Evolutionary conservation across 2,329 filamentous ascomycete genomes (phyloP).

Genomic region (Grosmannia huntii): DNA sequence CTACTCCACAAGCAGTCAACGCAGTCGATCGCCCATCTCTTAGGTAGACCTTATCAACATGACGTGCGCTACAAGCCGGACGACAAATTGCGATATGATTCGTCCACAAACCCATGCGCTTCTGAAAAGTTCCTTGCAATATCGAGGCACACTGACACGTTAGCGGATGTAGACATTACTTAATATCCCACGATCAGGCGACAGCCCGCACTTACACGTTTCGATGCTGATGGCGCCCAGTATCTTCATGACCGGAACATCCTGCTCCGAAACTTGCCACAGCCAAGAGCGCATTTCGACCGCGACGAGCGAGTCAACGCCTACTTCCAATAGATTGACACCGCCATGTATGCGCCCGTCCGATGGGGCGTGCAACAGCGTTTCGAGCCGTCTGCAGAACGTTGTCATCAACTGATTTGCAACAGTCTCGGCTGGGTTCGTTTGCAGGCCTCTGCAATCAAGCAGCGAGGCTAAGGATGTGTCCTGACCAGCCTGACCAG

Average conservation of each 20-base stretch:
- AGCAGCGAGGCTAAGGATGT: not conserved
- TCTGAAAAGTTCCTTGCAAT: not conserved
- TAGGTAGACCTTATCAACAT: no score
- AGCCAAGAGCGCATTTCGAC: constrained; percentile 34
- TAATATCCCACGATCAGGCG: not conserved
- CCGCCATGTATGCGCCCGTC: constrained; percentile 18
- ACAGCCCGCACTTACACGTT: constrained; percentile 10
- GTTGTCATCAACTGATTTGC: constrained; percentile 13
- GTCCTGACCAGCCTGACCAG: not conserved
- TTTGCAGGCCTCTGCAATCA: not conserved
- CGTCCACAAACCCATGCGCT: not conserved
- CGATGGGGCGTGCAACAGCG: constrained; percentile 19
- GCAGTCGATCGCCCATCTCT: no score
- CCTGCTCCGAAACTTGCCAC: constrained; percentile 24
- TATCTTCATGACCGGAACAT: constrained; percentile 34
- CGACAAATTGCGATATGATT: no score
- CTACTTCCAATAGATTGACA: constrained; percentile 23
- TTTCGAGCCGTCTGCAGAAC: constrained; percentile 18
- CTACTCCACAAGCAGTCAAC: no score
- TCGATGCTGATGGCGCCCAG: constrained; percentile 20
- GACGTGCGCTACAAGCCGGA: no score
- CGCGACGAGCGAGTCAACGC: constrained; percentile 28
- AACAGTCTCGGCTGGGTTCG: constrained; percentile 11
- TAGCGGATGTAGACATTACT: not conserved
- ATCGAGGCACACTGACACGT: not conserved